Percentiles rank a stretch among this genome's conserved stretches.
These are phyloP conservation scores for Lepidium campestre DNA, from an alignment of 441 rosid genomes.

Conservation along the genomic window DNA sequence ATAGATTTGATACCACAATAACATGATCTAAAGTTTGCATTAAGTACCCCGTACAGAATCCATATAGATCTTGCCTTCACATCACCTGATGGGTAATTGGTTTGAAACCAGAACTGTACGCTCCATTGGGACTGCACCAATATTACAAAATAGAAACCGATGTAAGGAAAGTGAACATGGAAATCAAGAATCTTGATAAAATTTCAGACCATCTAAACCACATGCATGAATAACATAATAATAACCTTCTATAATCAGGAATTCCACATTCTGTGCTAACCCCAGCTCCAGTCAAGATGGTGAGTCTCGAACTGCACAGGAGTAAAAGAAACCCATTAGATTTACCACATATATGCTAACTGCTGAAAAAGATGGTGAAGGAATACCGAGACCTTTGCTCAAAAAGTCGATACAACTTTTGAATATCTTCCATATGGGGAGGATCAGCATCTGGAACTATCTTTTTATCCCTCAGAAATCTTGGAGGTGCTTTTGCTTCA, in stretches of 20 bases:
- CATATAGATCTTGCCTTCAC: constrained; percentile 45
- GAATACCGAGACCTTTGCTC: constrained; percentile 48
- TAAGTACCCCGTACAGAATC: neutral
- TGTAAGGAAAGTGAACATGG: neutral
- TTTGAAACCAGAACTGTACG: constrained; percentile 89
- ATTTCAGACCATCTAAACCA: neutral
- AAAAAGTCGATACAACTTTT: constrained; percentile 52
- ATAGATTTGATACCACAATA: neutral
- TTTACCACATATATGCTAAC: neutral
- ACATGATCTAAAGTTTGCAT: neutral
- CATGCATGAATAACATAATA: neutral
- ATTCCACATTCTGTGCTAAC: constrained; percentile 91
- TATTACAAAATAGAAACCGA: neutral
- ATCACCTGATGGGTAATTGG: constrained; percentile 98
- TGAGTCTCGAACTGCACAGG: constrained; percentile 52
- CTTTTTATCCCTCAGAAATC: constrained; percentile 45
- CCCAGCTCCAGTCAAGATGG: constrained; percentile 89
- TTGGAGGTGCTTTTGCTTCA: constrained; percentile 31
- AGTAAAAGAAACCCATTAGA: neutral
- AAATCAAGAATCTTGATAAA: neutral
- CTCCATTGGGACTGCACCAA: constrained; percentile 85
- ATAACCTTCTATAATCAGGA: constrained; percentile 92
- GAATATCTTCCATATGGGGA: constrained; percentile 52
- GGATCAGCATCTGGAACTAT: constrained; percentile 76
- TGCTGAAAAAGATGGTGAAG: neutral